phyloP scores from a whole-genome alignment of 2,329 filamentous ascomycete genomes.

The Colletotrichum echinochloae region DNA sequence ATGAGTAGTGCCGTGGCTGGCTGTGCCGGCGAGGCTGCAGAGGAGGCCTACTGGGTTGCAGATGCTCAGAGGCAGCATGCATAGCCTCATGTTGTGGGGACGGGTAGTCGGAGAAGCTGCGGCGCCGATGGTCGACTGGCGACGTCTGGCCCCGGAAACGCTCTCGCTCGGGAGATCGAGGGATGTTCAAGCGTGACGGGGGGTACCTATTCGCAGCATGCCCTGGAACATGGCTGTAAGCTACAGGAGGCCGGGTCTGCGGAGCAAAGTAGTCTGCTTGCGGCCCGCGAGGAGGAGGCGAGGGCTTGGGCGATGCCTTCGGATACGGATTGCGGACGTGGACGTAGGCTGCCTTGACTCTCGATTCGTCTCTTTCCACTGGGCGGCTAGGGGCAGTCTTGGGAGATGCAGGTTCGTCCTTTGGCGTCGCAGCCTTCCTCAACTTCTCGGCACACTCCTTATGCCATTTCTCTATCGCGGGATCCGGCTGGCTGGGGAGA shows the following conservation, averaged over 20 bases:
- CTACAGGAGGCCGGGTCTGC: conserved; percentile 45
- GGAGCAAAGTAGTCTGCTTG: conserved; percentile 50
- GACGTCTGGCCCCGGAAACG: conserved; percentile 52
- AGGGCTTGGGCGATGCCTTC: conserved; percentile 43
- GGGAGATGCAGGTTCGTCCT: conserved; percentile 48
- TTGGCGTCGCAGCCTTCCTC: conserved; percentile 67
- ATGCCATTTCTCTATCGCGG: conserved; percentile 89
- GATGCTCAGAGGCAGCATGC: conserved; percentile 46
- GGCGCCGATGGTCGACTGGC: conserved; percentile 58
- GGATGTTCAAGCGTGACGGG: conserved; percentile 46
- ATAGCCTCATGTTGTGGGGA: conserved; percentile 50
- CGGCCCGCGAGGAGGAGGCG: conserved; percentile 43
- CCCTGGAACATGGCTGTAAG: conserved; percentile 57
- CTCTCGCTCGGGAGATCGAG: conserved; percentile 49
- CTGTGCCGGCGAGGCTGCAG: conserved; percentile 59
- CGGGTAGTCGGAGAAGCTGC: conserved; percentile 65
- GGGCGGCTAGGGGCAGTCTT: conserved; percentile 47
- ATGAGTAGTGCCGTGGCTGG: conserved; percentile 59
- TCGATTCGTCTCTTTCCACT: conserved; percentile 50
- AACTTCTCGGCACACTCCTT: conserved; percentile 79
- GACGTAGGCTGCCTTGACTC: conserved; percentile 53
- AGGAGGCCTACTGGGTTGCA: conserved; percentile 51
- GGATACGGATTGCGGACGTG: conserved; percentile 50
- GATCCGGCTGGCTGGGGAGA: conserved; percentile 79
- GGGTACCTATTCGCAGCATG: conserved; percentile 55